Evolutionary conservation across 306 rosid species (phyloP).

Genomic region (Quercus agrifolia): DNA sequence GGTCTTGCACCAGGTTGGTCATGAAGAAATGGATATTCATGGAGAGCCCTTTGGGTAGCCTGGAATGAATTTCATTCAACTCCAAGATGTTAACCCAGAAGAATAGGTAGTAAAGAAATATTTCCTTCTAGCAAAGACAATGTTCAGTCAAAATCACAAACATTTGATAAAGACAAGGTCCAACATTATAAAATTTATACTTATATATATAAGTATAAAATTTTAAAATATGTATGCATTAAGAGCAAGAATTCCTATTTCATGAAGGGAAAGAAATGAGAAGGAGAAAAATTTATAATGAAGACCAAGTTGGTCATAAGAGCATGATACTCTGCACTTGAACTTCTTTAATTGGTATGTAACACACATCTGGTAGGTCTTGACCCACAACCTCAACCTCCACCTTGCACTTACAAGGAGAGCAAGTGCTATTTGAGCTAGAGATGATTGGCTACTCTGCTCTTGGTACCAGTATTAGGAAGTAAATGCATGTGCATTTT

Average conservation of each 20-base stretch:
- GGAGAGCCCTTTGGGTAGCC: conserved; percentile 65
- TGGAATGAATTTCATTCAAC: conserved; percentile 42
- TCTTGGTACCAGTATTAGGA: neutral
- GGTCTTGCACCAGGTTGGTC: conserved; percentile 52
- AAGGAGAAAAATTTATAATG: neutral
- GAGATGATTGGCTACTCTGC: neutral
- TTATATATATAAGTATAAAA: too few species aligned
- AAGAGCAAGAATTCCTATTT: conserved; percentile 14
- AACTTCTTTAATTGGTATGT: too few species aligned
- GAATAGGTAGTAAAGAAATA: conserved; percentile 8
- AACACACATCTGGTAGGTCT: too few species aligned
- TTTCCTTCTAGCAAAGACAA: neutral
- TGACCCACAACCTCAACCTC: too few species aligned
- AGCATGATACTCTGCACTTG: neutral
- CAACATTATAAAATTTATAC: neutral
- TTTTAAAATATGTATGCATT: neutral
- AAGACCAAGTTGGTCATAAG: neutral
- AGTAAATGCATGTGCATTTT: neutral
- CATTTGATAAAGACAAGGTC: neutral
- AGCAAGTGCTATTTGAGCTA: too few species aligned
- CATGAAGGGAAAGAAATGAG: neutral
- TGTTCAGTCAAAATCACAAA: neutral
- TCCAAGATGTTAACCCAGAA: conserved; percentile 33
- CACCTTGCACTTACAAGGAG: too few species aligned
- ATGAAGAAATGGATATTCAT: conserved; percentile 72